Evolutionary conservation across 345 rosid species (phyloP).

Genomic region (Rhodamnia argentea): DNA sequence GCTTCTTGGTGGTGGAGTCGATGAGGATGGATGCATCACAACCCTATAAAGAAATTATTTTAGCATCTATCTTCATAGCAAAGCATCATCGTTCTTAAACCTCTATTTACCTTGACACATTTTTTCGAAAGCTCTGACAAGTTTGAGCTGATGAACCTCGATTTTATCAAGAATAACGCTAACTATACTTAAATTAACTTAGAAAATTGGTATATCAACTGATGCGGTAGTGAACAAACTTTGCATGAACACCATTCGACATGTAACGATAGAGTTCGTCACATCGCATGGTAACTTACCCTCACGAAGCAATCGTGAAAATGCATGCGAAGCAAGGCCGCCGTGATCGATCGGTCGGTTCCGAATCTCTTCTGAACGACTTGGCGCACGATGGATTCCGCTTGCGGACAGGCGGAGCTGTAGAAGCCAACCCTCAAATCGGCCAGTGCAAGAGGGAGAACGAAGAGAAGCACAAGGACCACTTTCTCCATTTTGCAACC

Average conservation of each 20-base stretch:
- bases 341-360: conserved; percentile 30
- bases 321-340: conserved; percentile 82
- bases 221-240: neutral
- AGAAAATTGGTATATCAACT: neutral
- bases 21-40: conserved; percentile 77
- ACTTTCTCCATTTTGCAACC: neutral
- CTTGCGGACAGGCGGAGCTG: conserved; percentile 42
- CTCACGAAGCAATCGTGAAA: conserved; percentile 77
- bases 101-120: neutral
- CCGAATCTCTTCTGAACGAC: conserved; percentile 28
- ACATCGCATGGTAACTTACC: conserved; percentile 13
- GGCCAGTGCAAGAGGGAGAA: conserved; percentile 8
- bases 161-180: neutral
- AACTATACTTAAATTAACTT: neutral
- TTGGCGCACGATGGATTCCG: conserved; percentile 40
- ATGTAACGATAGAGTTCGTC: neutral
- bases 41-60: conserved; percentile 21
- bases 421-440: conserved; percentile 47
- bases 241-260: neutral
- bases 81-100: neutral
- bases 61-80: neutral
- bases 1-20: conserved; percentile 29
- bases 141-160: neutral
- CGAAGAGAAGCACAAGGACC: neutral
- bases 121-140: neutral